Evolutionary conservation across 306 rosid genomes (phyloP).

Genomic region (Cicer pinnatifidum): DNA sequence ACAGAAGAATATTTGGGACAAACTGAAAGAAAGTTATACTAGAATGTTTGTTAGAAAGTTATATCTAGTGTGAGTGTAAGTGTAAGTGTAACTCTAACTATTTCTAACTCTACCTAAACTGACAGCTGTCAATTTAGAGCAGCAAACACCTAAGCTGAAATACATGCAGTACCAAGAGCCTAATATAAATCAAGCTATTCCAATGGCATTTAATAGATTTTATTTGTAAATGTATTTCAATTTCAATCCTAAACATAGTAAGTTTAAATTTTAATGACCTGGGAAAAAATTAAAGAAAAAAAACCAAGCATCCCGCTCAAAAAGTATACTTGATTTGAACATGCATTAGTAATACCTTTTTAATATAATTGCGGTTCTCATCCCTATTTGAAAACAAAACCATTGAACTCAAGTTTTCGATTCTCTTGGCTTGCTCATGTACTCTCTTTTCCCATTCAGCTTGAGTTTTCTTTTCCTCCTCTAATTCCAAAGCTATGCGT

Average conservation of each 20-base stretch:
- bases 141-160: not conserved
- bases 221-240: slow-evolving; percentile 21
- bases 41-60: not conserved
- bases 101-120: not conserved
- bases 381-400: slow-evolving; percentile 89
- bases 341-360: slow-evolving; percentile 61
- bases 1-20: not conserved
- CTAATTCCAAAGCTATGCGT: slow-evolving; percentile 94
- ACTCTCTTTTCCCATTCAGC: slow-evolving; percentile 90
- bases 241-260: slow-evolving; percentile 18
- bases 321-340: slow-evolving; percentile 3
- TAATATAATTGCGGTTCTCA: slow-evolving; percentile 62
- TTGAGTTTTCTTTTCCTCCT: slow-evolving; percentile 90
- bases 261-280: not conserved
- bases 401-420: slow-evolving; percentile 90
- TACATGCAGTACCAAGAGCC: slow-evolving; percentile 12
- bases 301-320: not conserved
- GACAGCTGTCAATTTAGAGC: not conserved
- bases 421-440: slow-evolving; percentile 87
- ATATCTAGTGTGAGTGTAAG: not conserved
- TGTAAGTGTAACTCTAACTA: not conserved
- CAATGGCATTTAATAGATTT: not conserved
- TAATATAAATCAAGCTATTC: slow-evolving; percentile 32
- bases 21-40: not conserved
- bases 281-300: not conserved